Conservation (phyloP, 176 grass and related monocot species). For the Oryza nivara region DNA sequence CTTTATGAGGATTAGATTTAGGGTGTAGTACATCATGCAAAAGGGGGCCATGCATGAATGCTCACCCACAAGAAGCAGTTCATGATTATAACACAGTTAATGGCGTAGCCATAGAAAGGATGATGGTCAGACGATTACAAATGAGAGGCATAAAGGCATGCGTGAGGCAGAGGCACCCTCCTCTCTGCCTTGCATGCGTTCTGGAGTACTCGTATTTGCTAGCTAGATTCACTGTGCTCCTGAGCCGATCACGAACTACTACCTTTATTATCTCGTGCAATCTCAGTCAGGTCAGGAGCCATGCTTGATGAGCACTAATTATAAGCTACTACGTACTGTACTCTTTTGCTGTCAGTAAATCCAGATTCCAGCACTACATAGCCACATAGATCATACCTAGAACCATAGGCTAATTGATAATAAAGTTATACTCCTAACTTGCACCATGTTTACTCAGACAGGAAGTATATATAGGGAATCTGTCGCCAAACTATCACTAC, state of each 20-base stretch:
- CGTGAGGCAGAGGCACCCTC: not conserved
- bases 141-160: not conserved
- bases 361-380: not conserved
- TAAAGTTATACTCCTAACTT: not conserved
- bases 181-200: not conserved
- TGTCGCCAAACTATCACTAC: not conserved
- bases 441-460: not conserved
- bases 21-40: constrained; percentile 25
- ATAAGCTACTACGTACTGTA: not conserved
- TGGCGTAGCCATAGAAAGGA: constrained; percentile 36
- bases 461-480: not conserved
- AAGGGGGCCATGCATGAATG: constrained; percentile 43
- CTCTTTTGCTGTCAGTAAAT: not conserved
- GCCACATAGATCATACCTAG: not conserved
- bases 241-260: not conserved
- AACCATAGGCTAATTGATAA: not conserved
- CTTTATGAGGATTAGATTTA: constrained; percentile 38
- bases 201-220: not conserved
- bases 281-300: not conserved
- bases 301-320: not conserved
- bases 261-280: not conserved
- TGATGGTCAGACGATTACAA: constrained; percentile 40
- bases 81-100: constrained; percentile 46
- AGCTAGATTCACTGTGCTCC: not conserved
- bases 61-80: constrained; percentile 51